Evolutionary conservation across 192 early-diverging fungal species (phyloP).

Genomic region (Entomortierella parvispora): DNA sequence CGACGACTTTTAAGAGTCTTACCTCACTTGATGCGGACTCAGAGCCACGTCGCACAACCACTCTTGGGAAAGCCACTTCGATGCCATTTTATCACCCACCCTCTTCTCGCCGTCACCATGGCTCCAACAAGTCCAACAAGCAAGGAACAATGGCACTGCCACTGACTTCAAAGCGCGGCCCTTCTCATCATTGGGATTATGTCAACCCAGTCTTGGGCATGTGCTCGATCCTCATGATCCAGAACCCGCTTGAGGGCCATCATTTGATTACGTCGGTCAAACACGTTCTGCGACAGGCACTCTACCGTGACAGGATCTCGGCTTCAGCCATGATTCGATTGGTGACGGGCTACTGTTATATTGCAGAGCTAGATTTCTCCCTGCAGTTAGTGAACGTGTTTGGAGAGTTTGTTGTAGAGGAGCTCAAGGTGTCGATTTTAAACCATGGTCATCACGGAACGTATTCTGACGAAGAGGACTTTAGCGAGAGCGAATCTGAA

Average conservation of each 20-base stretch:
- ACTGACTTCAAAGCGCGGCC: not conserved
- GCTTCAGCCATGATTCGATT: slow-evolving; percentile 55
- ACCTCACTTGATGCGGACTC: slow-evolving; percentile 9
- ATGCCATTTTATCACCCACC: no score
- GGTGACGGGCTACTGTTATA: slow-evolving; percentile 53
- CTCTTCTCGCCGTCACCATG: no score
- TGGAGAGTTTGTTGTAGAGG: slow-evolving; percentile 59
- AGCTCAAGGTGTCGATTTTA: slow-evolving; percentile 45
- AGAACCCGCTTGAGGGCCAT: slow-evolving; percentile 59
- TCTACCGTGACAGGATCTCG: slow-evolving; percentile 53
- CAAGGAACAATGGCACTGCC: no score
- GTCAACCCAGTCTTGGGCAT: slow-evolving; percentile 58
- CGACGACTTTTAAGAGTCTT: slow-evolving; percentile 3
- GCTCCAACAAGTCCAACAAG: no score
- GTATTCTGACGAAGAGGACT: slow-evolving; percentile 11
- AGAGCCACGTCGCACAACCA: no score
- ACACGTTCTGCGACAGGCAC: slow-evolving; percentile 55
- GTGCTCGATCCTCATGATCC: slow-evolving; percentile 60
- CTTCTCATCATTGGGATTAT: slow-evolving; percentile 51
- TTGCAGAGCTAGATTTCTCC: slow-evolving; percentile 53
- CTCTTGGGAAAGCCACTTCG: no score
- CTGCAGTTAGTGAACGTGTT: slow-evolving; percentile 45
- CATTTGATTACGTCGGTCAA: slow-evolving; percentile 51
- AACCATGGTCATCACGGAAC: slow-evolving; percentile 4
- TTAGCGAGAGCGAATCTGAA: slow-evolving; percentile 2